Evolutionary conservation across 1,284 basidiomycete species (phyloP).

Genomic region (Pisolithus thermaeus): DNA sequence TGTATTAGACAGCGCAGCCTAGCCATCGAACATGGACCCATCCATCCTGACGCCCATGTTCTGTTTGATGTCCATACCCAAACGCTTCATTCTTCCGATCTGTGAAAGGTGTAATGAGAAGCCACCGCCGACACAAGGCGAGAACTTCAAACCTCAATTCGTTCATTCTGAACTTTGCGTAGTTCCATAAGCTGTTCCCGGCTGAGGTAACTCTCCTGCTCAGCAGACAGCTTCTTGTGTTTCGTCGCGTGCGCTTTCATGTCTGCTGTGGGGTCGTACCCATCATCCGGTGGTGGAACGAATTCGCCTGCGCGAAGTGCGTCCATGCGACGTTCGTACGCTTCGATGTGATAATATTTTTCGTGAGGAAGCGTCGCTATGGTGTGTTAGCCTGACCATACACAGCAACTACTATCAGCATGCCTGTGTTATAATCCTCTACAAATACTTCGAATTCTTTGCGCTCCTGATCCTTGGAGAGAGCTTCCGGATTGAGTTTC

Average conservation of each 20-base stretch:
- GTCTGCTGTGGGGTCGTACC: conserved; percentile 77
- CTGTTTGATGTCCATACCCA: conserved; percentile 78
- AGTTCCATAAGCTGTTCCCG: conserved; percentile 76
- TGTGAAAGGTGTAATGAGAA: conserved; percentile 21
- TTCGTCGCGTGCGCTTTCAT: conserved; percentile 64
- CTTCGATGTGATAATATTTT: conserved; percentile 85
- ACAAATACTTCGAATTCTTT: conserved; percentile 76
- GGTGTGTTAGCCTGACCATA: background rate
- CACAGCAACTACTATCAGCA: conserved; percentile 10
- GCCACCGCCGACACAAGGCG: conserved; percentile 1
- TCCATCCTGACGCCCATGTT: conserved; percentile 83
- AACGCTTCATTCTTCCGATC: conserved; percentile 75
- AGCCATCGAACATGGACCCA: conserved; percentile 45
- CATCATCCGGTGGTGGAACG: conserved; percentile 58
- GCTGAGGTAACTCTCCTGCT: conserved; percentile 68
- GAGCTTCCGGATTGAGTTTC: conserved; percentile 80
- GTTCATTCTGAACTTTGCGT: conserved; percentile 74
- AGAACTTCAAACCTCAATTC: conserved; percentile 53
- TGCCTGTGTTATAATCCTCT: conserved; percentile 88
- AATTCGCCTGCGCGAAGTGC: conserved; percentile 76
- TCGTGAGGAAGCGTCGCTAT: conserved; percentile 84
- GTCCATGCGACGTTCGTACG: conserved; percentile 76
- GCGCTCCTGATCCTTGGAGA: conserved; percentile 76
- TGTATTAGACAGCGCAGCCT: background rate
- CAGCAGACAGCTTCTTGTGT: conserved; percentile 57